A percentile compares a stretch with the other conserved stretches of the same genome.
Evolutionary conservation across 202 grass and related monocot genomes (phyloP).

Genomic region (Sporobolus alterniflorus): DNA sequence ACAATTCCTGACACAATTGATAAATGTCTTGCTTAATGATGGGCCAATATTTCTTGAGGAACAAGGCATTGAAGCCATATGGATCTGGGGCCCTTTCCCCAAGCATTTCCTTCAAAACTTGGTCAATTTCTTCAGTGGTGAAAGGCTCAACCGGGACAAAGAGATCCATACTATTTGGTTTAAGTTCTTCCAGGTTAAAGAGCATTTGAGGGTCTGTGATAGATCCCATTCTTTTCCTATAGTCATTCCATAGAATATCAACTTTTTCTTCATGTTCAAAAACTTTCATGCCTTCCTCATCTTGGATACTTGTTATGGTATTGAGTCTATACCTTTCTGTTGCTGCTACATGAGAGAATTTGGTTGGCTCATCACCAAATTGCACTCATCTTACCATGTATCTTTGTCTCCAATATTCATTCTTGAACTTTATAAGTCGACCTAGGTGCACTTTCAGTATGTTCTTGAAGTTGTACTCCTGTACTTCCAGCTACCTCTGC

Average conservation of each 20-base stretch:
- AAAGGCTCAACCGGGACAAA: neutral
- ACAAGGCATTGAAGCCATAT: neutral
- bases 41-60: neutral
- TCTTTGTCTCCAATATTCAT: neutral
- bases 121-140: neutral
- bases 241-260: neutral
- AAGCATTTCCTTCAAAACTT: neutral
- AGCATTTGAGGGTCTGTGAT: neutral
- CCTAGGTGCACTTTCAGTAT: neutral
- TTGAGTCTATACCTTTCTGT: neutral
- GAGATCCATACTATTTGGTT: rapidly evolving
- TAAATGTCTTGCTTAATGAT: neutral
- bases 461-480: neutral
- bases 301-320: too few relatives aligned
- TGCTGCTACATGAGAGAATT: neutral
- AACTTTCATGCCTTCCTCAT: neutral
- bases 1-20: neutral
- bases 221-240: neutral
- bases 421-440: neutral
- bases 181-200: neutral
- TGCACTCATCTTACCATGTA: neutral
- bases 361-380: neutral
- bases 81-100: neutral
- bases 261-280: neutral
- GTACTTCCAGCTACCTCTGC: neutral